Percentiles rank a stretch among this genome's conserved stretches.
These are phyloP conservation scores for Apiospora malaysiana DNA, from an alignment of 2,329 filamentous ascomycete genomes.

Conservation along the genomic window DNA sequence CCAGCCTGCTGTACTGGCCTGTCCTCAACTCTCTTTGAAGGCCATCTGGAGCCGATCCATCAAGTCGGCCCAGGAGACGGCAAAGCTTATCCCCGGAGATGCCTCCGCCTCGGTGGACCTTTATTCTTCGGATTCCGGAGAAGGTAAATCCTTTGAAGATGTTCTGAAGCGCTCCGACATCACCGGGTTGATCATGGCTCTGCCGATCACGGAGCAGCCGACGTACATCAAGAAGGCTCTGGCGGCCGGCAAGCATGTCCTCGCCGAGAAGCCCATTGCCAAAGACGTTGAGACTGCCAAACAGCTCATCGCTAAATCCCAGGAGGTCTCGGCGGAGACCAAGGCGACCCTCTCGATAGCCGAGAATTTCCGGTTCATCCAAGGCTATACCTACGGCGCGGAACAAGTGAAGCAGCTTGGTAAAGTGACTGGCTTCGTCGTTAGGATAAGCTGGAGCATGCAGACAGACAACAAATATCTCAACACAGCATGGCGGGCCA, in stretches of 20 bases:
- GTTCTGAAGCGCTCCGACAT: constrained; percentile 53
- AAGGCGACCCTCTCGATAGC: constrained; percentile 64
- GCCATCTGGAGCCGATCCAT: constrained; percentile 62
- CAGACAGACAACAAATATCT: constrained; percentile 51
- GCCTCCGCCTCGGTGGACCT: constrained; percentile 33
- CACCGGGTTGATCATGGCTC: constrained; percentile 46
- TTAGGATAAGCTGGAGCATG: constrained; percentile 45
- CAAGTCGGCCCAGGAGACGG: constrained; percentile 51
- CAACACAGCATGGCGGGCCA: constrained; percentile 68
- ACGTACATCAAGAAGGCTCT: constrained; percentile 63
- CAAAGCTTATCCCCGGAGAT: constrained; percentile 38
- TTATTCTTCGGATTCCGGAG: constrained; percentile 38
- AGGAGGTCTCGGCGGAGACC: constrained; percentile 34
- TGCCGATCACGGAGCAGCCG: constrained; percentile 69
- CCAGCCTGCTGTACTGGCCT: constrained; percentile 56
- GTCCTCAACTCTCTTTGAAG: constrained; percentile 53
- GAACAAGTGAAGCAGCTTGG: constrained; percentile 58
- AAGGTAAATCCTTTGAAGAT: constrained; percentile 48
- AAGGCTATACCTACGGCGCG: constrained; percentile 58
- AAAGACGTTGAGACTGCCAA: constrained; percentile 57
- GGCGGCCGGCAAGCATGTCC: constrained; percentile 70
- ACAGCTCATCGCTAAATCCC: constrained; percentile 47
- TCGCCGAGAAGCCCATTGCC: constrained; percentile 73
- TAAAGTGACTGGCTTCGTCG: constrained; percentile 58
- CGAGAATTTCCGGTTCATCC: constrained; percentile 74